Percentiles rank a stretch among this genome's conserved stretches.
Conservation (phyloP, 2,329 filamentous ascomycete genomes). For the Clathrospora elynae region DNA sequence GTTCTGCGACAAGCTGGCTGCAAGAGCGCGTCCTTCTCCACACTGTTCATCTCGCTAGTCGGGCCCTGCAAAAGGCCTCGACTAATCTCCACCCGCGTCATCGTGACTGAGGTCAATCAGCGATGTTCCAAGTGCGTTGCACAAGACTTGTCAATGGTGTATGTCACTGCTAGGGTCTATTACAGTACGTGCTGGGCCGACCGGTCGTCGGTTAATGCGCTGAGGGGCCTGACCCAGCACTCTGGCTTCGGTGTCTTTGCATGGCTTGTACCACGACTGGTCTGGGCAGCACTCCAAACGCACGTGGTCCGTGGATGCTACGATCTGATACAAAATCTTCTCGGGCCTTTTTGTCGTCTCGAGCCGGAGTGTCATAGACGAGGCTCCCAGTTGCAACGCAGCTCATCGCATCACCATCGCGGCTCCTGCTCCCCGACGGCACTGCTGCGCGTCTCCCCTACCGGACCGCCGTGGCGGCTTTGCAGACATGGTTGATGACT, state of each 20-base stretch:
- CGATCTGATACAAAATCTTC: conserved; percentile 27
- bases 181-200: conserved; percentile 21
- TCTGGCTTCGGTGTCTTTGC: conserved; percentile 37
- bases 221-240: conserved; percentile 33
- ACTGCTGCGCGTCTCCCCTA: conserved; percentile 6
- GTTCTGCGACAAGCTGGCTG: conserved; percentile 41
- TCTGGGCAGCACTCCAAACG: conserved; percentile 23
- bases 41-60: conserved; percentile 48
- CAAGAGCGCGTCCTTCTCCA: conserved; percentile 44
- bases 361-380: too few relatives aligned
- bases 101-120: conserved; percentile 22
- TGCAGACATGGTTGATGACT: conserved; percentile 4
- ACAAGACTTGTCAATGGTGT: conserved; percentile 30
- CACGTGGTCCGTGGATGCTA: conserved; percentile 33
- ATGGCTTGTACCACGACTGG: conserved; percentile 37
- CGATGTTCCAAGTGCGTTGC: conserved; percentile 23
- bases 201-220: conserved; percentile 26
- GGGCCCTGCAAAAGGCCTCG: conserved; percentile 25
- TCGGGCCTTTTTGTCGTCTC: conserved; percentile 15
- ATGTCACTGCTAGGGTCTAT: conserved; percentile 25
- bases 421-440: conserved; percentile 5
- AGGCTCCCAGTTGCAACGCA: background rate
- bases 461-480: conserved; percentile 6
- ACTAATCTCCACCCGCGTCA: conserved; percentile 38
- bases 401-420: background rate